Percentiles rank a stretch among this genome's conserved stretches.
phyloP scores from a whole-genome alignment of 257 asterid species.

The Leonotis leonurus region DNA sequence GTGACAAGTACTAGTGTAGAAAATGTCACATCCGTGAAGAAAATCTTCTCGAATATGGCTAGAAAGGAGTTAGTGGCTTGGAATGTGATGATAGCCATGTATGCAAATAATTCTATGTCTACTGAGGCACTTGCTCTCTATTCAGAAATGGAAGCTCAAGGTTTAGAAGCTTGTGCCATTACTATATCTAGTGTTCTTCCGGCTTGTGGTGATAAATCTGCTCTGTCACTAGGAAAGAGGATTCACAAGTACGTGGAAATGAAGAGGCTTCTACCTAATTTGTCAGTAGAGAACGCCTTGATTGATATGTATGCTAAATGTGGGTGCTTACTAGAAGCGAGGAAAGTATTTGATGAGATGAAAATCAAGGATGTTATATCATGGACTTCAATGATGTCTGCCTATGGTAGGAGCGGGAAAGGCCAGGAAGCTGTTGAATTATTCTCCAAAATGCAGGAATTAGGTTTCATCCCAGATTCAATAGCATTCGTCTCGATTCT shows the following conservation, averaged over 20 bases:
- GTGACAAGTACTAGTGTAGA: slow-evolving; percentile 25
- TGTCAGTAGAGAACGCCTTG: slow-evolving; percentile 73
- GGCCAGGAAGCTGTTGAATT: slow-evolving; percentile 56
- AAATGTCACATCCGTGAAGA: slow-evolving; percentile 52
- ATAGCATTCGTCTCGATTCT: slow-evolving; percentile 86
- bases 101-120: slow-evolving; percentile 62
- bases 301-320: slow-evolving; percentile 94
- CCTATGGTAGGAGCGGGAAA: slow-evolving; percentile 80
- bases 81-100: slow-evolving; percentile 83
- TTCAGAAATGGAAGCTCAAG: slow-evolving; percentile 46
- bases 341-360: slow-evolving; percentile 71
- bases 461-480: slow-evolving; percentile 57
- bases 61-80: slow-evolving; percentile 55
- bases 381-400: slow-evolving; percentile 88
- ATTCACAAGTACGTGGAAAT: slow-evolving; percentile 45
- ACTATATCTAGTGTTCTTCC: slow-evolving; percentile 82
- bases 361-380: slow-evolving; percentile 60
- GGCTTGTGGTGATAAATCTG: slow-evolving; percentile 86
- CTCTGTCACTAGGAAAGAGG: slow-evolving; percentile 49
- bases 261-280: slow-evolving; percentile 49
- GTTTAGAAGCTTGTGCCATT: slow-evolving; percentile 52
- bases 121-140: slow-evolving; percentile 58
- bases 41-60: slow-evolving; percentile 50
- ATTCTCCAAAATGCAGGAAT: slow-evolving; percentile 50
- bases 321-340: slow-evolving; percentile 71